Base-by-base conservation (phyloP, 768 basidiomycete genomes). In the Tylopilus rubrobrunneus region DNA sequence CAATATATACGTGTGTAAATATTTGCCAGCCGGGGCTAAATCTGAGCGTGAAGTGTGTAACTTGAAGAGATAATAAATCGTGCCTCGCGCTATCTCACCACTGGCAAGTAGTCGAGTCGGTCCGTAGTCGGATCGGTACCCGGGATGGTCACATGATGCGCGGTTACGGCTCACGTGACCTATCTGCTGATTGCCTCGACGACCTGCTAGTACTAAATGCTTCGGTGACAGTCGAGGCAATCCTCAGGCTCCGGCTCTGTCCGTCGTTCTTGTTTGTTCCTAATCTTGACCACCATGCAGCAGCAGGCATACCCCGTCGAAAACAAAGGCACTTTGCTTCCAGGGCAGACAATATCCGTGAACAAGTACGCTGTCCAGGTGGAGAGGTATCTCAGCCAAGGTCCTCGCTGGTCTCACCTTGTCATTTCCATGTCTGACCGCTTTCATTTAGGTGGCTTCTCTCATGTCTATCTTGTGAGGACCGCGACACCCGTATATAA, bases 351-450 rank as follows among this genome's bases (percentile, higher is more conserved):
- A 45, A 91, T 99, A 62, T 75, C 84, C 6, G 92, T 99, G 53
- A 92, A 92, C 73, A 90, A 91, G 63, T 87, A 88, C 72, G 83
- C 78, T 19, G 94, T 99, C 50, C 85, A 89, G 64, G 91, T 99
- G 43, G 95, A 98, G 67, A 83, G 87, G 66, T 98, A 97, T 76
- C 82, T 99, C 48, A 90, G 88, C 41, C 96, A 99, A 85, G 97
- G 94, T 87, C 76, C 39, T 50, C 37, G 15, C 52, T 58, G 44
- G 23, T 27, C 52, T 47, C 27, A 39, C 39, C 47, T 25, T 58
- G 37, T 51, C 37, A 33, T 45, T 17, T 37, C 59, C 45, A 56
- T 49, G 39, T 54, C 51, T 57, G 33, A 55, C 39, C 27, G 46
- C 63, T 53, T 55, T 66, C 37, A 21, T 25, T 25, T 52, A 97